Base-by-base conservation (phyloP, 805 yeast genomes). In the Ogataea saltuana region DNA sequence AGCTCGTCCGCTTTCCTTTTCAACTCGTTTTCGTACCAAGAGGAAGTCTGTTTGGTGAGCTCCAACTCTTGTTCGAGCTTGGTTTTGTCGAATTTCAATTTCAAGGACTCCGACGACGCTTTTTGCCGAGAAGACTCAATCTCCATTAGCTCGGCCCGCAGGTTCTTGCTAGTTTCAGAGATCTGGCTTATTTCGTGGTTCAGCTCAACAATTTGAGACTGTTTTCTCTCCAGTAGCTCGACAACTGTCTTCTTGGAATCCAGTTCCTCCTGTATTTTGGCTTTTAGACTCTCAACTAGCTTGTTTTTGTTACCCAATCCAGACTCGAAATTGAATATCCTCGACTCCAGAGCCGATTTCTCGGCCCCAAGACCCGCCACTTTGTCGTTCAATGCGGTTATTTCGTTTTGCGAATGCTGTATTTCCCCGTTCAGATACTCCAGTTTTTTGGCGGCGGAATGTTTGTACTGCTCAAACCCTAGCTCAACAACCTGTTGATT, bases 171-270 rank as follows among this genome's bases (percentile, higher is more conserved):
- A 39, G 63, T 66, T 27, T 64, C 60, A 15, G 69, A 63, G 13
- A 70, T 50, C n/a, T 67, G 59, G 18, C 66, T 69, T 5, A 74
- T 41, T 40, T 77, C 80, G 41, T 69, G 75, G 25, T 61, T 61
- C 6, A 69, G 50, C 8, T 55, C 58, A 4, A 56, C 58, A 10
- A 66, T 49, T 41, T 70, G 69, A 27, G 59, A 60, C 44, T 69
- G 71, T 45, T 68, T 70, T 29, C 57, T 54, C 38, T 62, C 66
- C 9, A 71, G 41, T 33, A 69, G 43, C 30, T 69, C 69, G 35
- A 65, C 52, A 1, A 66, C 63, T 4, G 56, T 51, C 17, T 58
- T 50, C 23, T 65, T 68, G 25, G 66, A 66, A 4, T 55, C 50
- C 15, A 45, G 35, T 5, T 55, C 39, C 9, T 55, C 54, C 7